Evolutionary conservation across 2,329 filamentous ascomycete genomes (phyloP), one percentile per base, ranked within the genome.

Genomic region (Calonectria pseudoreteaudii): DNA sequence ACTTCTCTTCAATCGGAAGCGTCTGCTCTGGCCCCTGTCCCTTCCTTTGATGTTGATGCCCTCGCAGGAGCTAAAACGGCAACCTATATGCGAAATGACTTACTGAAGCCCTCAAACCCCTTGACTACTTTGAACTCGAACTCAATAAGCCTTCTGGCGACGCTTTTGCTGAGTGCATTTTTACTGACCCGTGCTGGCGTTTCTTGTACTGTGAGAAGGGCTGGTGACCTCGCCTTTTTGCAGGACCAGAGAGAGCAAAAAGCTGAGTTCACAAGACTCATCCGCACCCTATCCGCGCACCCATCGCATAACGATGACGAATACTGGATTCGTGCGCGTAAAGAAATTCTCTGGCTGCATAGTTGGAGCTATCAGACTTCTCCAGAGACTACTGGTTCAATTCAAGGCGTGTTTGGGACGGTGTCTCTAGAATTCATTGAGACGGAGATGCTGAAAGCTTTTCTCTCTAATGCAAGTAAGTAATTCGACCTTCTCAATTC

Each of bases 271-370:
- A 83, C 87, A 23, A 91, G 89, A 75, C 85, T 93, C n/a, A 85
- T 95, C 67, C 88, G 90, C 74, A 84, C 85, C 3, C 80, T 93
- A 28, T 82, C 86, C 65, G 85, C 83, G 62, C 87, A 87, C 69
- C 86, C 87, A 16, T 85, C 89, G 2, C 91, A 89, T 74, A 89
- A 88, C 44, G 91, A 94, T 68, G 92, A 94, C 73, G 87, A 87
- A 41, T 91, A 90, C 74, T 94, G 93, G 93, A 85, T 88, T 31
- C 87, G 86, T 68, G 88, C 90, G 16, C 89, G 94, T 71, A 89
- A 89, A 52, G 91, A 93, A 78, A 83, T 96, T 11, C 81, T 95
- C 5, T 96, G 94, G 94, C 86, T 96, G 36, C 91, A 92, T 80
- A 89, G 90, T 79, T 96, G 94, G 94, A 92, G 92, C 41, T 87